Evolutionary conservation across 129 eudicot genomes (phyloP).

Genomic region (Artemisia tridentata): DNA sequence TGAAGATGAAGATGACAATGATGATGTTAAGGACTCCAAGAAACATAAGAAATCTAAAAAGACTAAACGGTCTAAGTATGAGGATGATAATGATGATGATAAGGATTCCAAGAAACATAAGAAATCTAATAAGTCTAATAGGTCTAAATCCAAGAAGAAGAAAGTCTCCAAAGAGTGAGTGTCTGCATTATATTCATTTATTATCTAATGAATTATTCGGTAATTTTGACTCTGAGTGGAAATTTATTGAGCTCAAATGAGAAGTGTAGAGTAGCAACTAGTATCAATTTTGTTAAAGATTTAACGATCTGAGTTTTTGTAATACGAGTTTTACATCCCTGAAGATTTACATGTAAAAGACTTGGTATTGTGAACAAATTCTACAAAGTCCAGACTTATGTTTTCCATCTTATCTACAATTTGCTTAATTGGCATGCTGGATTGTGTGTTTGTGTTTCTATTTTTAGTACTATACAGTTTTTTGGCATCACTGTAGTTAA

Average conservation of each 20-base stretch:
- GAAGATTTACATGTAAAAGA: background rate
- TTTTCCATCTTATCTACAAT: too few species aligned
- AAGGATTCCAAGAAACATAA: conserved; percentile 24
- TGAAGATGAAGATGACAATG: conserved; percentile 23
- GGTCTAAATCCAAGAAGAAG: conserved; percentile 51
- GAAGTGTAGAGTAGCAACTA: conserved; percentile 1
- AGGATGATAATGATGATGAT: conserved; percentile 15
- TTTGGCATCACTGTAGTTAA: too few species aligned
- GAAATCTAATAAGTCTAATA: conserved; percentile 35
- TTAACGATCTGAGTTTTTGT: background rate
- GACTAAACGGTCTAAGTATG: conserved; percentile 24
- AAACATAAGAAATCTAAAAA: conserved; percentile 29
- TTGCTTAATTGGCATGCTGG: too few species aligned
- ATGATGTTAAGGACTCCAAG: conserved; percentile 16
- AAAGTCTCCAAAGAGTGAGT: conserved; percentile 24
- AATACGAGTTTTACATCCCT: background rate
- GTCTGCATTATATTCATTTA: background rate
- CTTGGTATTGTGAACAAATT: too few species aligned
- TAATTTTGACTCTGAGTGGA: background rate
- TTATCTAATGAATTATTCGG: background rate
- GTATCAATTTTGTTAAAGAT: background rate
- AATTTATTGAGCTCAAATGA: background rate
- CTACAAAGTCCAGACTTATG: too few species aligned
- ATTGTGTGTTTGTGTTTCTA: too few species aligned
- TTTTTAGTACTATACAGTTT: too few species aligned